Base-by-base conservation (phyloP, 495 filamentous ascomycete species). In the Podospora australis region DNA sequence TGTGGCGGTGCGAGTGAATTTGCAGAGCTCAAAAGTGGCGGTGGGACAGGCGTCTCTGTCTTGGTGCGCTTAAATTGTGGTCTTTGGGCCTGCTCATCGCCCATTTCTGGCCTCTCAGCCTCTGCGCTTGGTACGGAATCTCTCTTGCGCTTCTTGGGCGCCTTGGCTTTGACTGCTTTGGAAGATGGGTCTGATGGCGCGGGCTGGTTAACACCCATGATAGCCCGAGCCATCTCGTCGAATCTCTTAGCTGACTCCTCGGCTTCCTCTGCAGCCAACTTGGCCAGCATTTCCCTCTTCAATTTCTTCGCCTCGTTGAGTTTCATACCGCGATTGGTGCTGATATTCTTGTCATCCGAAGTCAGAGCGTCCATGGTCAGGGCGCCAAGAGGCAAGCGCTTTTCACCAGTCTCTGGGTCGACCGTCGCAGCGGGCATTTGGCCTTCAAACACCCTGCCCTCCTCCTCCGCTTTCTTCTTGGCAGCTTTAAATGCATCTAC, bases 291-390 rank as follows among this genome's bases (percentile, higher is more conserved):
- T 65, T 90, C 87, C 38, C 83, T 80, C 71, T 94, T 95, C 43
- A 88, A 70, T 59, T 92, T 95, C 72, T 95, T 95, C 5, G 88
- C 87, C 59, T 95, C 87, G 60, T 95, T 95, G 39, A 95, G 63
- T 56, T 88, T 87, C 87, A 95, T 95, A 6, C 88, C 89, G 16
- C 86, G 78, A 60, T 95, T 95, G 60, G 81, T 87, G n/a, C n/a
- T n/a, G 19, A 88, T 55, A 26, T 74, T 68, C 42, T 74, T 69
- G 49, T 82, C 80, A 20, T 78, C 71, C 11, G 68, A 70, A 7
- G 65, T 65, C 39, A 77, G 50, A 16, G 74, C 68, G 24, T 77
- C 75, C 21, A 71, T 44, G 38, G 70, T 72, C 29, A 78, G 67
- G 4, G 74, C 70, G 23, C 76, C 75, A 40, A 70, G 66, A 13